Conservation (phyloP, 2,329 filamentous ascomycete species). For the Dryadomyces quercus-mongolicae region DNA sequence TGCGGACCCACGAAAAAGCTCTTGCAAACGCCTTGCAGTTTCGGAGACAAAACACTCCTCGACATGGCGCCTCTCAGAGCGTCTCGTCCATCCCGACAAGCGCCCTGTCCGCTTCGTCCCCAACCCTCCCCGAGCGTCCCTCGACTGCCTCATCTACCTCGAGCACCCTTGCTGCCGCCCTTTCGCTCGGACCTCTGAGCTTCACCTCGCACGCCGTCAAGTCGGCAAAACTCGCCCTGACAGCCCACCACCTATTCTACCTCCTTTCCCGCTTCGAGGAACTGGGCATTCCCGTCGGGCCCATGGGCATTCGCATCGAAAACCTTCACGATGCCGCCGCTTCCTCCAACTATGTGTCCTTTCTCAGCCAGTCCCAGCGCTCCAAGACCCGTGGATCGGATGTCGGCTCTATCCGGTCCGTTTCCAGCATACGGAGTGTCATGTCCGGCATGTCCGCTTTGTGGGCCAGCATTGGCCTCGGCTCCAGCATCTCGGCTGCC, state of each 20-base stretch:
- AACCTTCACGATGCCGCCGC: conserved; percentile 83
- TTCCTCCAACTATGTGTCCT: conserved; percentile 90
- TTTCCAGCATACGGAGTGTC: conserved; percentile 91
- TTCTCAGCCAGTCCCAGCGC: conserved; percentile 72
- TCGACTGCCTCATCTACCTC: conserved; percentile 58
- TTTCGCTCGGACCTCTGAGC: conserved; percentile 74
- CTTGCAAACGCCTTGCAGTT: conserved; percentile 91
- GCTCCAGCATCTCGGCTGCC: conserved; percentile 64
- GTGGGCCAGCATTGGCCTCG: conserved; percentile 80
- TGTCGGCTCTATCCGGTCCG: conserved; percentile 83
- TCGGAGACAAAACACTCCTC: conserved; percentile 56
- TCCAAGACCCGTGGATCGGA: conserved; percentile 71
- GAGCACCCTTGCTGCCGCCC: conserved; percentile 65
- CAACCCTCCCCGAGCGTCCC: conserved; percentile 48
- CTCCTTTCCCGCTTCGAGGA: conserved; percentile 92
- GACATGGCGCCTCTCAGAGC: conserved; percentile 58
- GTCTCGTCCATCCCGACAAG: conserved; percentile 41
- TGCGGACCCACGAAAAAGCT: conserved; percentile 94
- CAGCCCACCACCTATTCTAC: conserved; percentile 94
- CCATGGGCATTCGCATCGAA: conserved; percentile 92
- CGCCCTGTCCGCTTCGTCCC: conserved; percentile 31
- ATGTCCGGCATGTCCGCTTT: conserved; percentile 94
- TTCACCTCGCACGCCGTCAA: conserved; percentile 80
- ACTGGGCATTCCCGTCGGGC: conserved; percentile 76
- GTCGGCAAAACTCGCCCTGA: conserved; percentile 82